Base-by-base conservation (phyloP, 768 basidiomycete genomes). In the Hygrocybe punicea region DNA sequence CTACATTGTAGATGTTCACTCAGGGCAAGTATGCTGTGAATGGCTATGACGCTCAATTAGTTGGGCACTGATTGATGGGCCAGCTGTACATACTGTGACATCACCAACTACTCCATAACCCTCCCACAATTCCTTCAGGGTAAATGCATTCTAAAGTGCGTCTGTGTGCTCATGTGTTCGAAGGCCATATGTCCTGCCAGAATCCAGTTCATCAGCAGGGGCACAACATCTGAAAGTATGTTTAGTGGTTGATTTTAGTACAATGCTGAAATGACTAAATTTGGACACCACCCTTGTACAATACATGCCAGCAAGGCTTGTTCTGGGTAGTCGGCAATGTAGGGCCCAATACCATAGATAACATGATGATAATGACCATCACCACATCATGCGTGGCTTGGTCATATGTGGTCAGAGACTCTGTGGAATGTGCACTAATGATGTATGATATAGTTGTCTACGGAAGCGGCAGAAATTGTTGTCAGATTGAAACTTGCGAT, bases 1-100 rank as follows among this genome's bases (percentile, higher is more conserved):
- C n/a, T n/a, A n/a, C n/a, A n/a, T 63, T 63, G 57, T 74, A 67
- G 39, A 75, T 75, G 56, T 76, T 69, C 0, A 74, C 74, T 13
- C 67, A 53, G 45, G 52, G 52, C 11, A 53, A 53, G 3, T 23
- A 3, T 4, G 35, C 6, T 7, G 52, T 53, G n/a, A 53, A 53
- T 5, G 52, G 52, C 52, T 53, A 17, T 29, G 6, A 17, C 11
- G 39, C 6, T 14, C 16, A 17, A 10, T 8, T 19, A 10, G 13
- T 9, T 29, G 7, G 23, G 17, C 7, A 7, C 16, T 25, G 11
- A 6, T 24, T 7, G 7, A 21, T n/a, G 39, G 6, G 13, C 7
- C 11, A 14, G 37, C 9, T 6, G 17, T 19, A 53, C 36, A 7
- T 24, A 39, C 51, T 11, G 39, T 21, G 21, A 53, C 11, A 53